phyloP scores from a whole-genome alignment of 768 basidiomycete species.

The Ramaria rubella region DNA sequence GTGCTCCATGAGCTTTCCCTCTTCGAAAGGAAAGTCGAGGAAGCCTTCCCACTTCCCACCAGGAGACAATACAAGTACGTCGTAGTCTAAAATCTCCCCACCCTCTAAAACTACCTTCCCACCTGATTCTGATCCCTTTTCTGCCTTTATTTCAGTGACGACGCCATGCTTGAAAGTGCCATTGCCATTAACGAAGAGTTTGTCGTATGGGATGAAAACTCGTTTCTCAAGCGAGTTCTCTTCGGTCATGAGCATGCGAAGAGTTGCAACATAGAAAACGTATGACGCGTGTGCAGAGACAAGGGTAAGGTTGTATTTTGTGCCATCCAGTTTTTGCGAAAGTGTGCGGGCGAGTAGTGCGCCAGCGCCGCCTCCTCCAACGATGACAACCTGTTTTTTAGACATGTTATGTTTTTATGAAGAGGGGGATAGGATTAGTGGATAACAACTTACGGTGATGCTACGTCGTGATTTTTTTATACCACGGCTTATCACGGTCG shows the following conservation, averaged over 20 bases:
- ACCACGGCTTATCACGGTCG: too few species aligned
- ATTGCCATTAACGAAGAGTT: slow-evolving; percentile 9
- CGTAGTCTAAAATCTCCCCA: slow-evolving; percentile 16
- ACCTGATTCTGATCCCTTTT: background rate
- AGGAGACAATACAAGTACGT: slow-evolving; percentile 17
- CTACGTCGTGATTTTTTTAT: too few species aligned
- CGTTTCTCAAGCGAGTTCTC: slow-evolving; percentile 7
- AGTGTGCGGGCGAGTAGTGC: slow-evolving; percentile 3
- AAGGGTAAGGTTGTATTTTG: slow-evolving; percentile 3
- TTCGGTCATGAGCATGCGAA: slow-evolving; percentile 11
- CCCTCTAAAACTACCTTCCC: slow-evolving; percentile 13
- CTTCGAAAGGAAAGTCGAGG: slow-evolving; percentile 10
- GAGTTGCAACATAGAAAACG: slow-evolving; percentile 2
- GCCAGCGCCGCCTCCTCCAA: slow-evolving; percentile 13
- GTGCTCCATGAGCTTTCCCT: slow-evolving; percentile 6
- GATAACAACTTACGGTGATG: too few species aligned
- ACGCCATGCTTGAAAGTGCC: slow-evolving; percentile 10
- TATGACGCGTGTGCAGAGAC: slow-evolving; percentile 1
- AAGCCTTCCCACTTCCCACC: slow-evolving; percentile 13
- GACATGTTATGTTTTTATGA: too few species aligned
- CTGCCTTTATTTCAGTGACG: background rate
- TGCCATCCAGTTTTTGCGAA: slow-evolving; percentile 1
- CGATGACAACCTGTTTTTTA: slow-evolving; percentile 8
- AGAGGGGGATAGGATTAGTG: too few species aligned
- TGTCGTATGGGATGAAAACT: slow-evolving; percentile 7